Base-by-base conservation (phyloP, 768 basidiomycete species). In the Pleurotus platypus region DNA sequence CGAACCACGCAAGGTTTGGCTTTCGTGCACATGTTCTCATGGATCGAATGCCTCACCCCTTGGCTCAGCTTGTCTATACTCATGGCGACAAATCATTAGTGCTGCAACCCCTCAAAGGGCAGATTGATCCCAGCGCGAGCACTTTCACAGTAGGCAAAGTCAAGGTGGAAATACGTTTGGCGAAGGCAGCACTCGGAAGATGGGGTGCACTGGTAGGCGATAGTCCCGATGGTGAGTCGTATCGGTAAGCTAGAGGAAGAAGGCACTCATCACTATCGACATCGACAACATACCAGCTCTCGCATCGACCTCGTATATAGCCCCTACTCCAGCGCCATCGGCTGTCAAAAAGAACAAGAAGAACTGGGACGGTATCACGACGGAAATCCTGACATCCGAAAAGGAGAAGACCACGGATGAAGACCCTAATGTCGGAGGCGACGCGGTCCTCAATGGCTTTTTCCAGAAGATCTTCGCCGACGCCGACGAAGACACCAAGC, bases 401-500 rank as follows among this genome's bases (percentile, higher is more conserved):
- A 89, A 90, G 66, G 85, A 89, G 45, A 86, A 80, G 66, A 74
- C 81, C 2, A 71, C 78, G 3, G 80, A 88, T 13, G 85, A 94
- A 61, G 92, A 92, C 66, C 90, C 94, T 30, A 98, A 97, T 69
- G 86, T 87, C 15, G 91, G 91, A 20, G 95, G 95, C 18, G 94
- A 97, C 69, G 81, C 76, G 57, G 84, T 90, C 4, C 80, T 97
- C 57, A 96, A 98, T 71, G 66, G 78, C 26, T 92, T 96, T 75
- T 95, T 95, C 84, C 89, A 91, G 67, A 90, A 92, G 75, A 84
- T 99, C 60, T 99, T 89, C 65, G 78, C 81, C 5, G 91, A 90
- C 68, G 90, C 95, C 22, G 94, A 97, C 63, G 91, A 94, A 0
- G 92, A 99, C 64, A 92, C 95, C 12, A 85, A 79, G 64, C 82